Base-by-base conservation (phyloP, 148 eudicot genomes). In the Rhododendron mucronatum region DNA sequence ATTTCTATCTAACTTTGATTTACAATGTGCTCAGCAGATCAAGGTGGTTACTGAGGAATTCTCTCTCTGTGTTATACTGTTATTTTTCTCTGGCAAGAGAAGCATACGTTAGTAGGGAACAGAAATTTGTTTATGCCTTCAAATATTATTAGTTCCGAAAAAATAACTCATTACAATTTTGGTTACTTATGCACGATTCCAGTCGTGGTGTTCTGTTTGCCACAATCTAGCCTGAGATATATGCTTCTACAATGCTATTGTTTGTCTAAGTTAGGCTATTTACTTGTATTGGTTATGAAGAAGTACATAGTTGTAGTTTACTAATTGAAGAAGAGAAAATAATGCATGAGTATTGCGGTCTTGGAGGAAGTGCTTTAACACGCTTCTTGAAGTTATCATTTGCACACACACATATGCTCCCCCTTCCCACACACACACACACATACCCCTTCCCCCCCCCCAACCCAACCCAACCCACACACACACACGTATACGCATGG, bases 311-410 rank as follows among this genome's bases (percentile, higher is more conserved):
- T 71, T 33, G n/a, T 65, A 23, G 76, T 67, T 28, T 6, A 8
- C 11, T 6, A 67, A 67, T 67, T 67, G 35, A 67, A 67, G 35
- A 67, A 67, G 71, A 67, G n/a, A 67, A 26, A 67, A 37, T 12
- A n/a, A 71, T 71, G 37, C 76, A 30, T 30, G 39, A 14, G 15
- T 65, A 20, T 69, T 20, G 59, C 8, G 61, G 44, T 50, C 78
- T 73, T 51, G 86, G 80, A 75, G 37, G 81, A 74, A 74, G 77
- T 74, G 48, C 79, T 84, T 6, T 35, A 26, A 50, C 63, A 30
- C 37, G 39, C 48, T 73, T 45, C 59, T 83, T 39, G 16, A 48
- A 9, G 48, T 69, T 82, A 10, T 83, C 37, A 65, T 67, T 73
- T 59, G 69, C 23, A 23, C 28, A n/a, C 65, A 20, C n/a, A 59